Evolutionary conservation across 2,329 filamentous ascomycete genomes (phyloP), one percentile per base, ranked within the genome.

Genomic region (Mycogone perniciosa): DNA sequence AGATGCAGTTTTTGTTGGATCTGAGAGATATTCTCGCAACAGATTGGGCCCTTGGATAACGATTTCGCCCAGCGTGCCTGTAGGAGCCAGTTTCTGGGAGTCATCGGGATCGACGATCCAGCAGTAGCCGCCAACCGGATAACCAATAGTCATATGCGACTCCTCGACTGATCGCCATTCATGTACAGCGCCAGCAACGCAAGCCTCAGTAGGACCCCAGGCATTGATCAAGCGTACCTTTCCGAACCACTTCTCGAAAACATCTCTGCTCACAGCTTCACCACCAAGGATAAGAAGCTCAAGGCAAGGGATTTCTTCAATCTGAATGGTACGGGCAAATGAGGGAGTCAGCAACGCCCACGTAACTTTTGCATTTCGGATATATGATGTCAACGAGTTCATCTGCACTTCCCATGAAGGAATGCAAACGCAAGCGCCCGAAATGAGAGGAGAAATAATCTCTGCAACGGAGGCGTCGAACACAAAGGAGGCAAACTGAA

Each of bases 351-450:
- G 8, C 11, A 38, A 6, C n/a, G 48, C 43, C 27, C 31, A 50
- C 3, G 35, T 53, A 2, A 37, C 8, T 4, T 43, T 31, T 1
- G 2, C 0, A 2, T 47, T 30, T 2, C 7, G 27, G 4, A 53
- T 53, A 13, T 35, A 45, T 6, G 31, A 13, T 6, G 47, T 10
- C n/a, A 53, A 29, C 6, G 37, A 31, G 33, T 35, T 50, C 47
- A 53, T 38, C 27, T 46, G 51, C 20, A 7, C 33, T 9, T 46
- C 47, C 46, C 43, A 44, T 5, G 48, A 53, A 1, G 59, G 57
- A 1, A 60, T 46, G 13, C 58, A 60, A 29, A 54, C 45, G 30
- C 45, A 39, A 11, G 20, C 43, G 29, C 45, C 45, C 5, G 34
- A 27, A 27, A 47, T 20, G 7, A 53, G 51, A 8, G 42, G 35